Evolutionary conservation across 1,284 basidiomycete genomes (phyloP), one percentile per base, ranked within the genome.

Genomic region (Heterobasidion irregulare): DNA sequence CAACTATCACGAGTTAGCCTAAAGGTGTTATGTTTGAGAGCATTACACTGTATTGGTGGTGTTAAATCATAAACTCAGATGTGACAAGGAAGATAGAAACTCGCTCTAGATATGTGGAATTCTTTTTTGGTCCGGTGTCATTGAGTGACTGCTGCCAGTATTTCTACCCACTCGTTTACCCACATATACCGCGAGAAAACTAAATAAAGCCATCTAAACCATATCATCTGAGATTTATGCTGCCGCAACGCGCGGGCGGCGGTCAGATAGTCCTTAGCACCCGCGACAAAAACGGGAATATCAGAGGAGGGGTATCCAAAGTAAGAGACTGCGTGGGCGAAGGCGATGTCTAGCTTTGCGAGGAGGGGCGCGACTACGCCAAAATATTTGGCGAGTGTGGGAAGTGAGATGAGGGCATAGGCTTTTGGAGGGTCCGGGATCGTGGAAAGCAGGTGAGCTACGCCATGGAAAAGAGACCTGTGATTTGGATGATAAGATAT

Each of bases 401-500:
- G 74, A 9, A 80, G 77, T 7, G 86, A 83, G 59, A 80, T 68
- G 34, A 94, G 78, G 19, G 76, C 75, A 67, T 80, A 86, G 12
- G 88, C 69, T 16, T 73, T 75, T 8, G 74, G 76, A 32, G 59
- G 34, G 57, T 62, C 32, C 60, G 62, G 47, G 58, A 66, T 55
- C 12, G 48, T 46, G 32, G 58, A 43, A 48, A 79, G 68, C 33
- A 83, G 70, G 47, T 70, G 66, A 49, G 69, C 67, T 43, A 75
- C 75, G 51, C 89, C 86, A 47, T 69, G 63, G n/a, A 80, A 79
- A 18, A 95, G 72, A 0, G 92, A 86, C 55, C 77, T 77, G 70
- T 99, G 96, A 68, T 99, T 99, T 0, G 91, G 87, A 66, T 99
- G 96, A 0, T 75, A 76, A 8, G 94, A 94, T 5, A 99, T 76